Base-by-base conservation (phyloP, 192 early-diverging fungal species). In the Coemansia sp. region DNA sequence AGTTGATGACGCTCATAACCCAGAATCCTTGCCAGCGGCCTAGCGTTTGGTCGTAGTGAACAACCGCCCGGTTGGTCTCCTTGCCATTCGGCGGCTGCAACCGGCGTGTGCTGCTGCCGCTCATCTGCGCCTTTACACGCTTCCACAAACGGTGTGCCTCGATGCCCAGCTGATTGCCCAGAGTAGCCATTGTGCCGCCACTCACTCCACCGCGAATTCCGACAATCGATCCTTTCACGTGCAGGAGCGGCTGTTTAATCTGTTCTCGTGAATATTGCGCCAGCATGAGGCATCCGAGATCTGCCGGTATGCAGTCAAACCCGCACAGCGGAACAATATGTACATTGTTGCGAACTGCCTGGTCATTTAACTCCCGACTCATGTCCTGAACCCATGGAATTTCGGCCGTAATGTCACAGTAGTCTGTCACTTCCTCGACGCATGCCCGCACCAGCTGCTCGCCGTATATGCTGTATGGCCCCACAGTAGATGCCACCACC, bases 331-430 rank as follows among this genome's bases (percentile, higher is more conserved):
- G 87, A 2, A 93, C 88, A 54, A 98, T 86, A n/a, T 88, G 78
- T 6, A 87, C 85, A 28, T 85, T 82, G 31, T 85, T 87, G 17
- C 66, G 73, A 19, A 71, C 66, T 1, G 95, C 95, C 50, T 80
- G 31, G 2, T 87, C 83, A 51, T 92, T 86, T 58, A 89, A 87
- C 51, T 85, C 78, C 53, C 85, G 64, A 56, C 90, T 86, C 62
- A 94, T 85, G 9, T 83, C 58, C 42, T 82, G 73, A 17, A 87
- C 77, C 80, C 88, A 92, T 6, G 68, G 72, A 26, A 83, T 71
- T 60, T 96, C 94, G 40, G 93, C 95, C n/a, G 93, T 94, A 9
- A 88, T 90, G 62, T 98, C 95, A 31, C 93, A 82, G 66, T 96
- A 98, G 66, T 98, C 87, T 0, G 94, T 93, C 10, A 22, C 59